These are phyloP conservation scores for Candida ascalaphidarum DNA, from an alignment of 805 yeast genomes.

Conservation along the genomic window DNA sequence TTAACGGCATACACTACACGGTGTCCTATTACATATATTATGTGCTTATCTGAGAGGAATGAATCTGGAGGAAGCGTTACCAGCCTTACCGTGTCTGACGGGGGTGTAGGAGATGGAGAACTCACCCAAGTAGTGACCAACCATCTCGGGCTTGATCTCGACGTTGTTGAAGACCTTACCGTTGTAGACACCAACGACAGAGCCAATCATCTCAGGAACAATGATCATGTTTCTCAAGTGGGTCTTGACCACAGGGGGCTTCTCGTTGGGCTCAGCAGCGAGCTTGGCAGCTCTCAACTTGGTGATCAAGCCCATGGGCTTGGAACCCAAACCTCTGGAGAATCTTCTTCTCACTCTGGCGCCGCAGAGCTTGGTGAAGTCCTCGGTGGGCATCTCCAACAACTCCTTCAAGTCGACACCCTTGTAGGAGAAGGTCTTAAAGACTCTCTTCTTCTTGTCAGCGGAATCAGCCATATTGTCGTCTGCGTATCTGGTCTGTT, in stretches of 20 bases:
- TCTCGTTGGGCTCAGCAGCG: conserved; percentile 84
- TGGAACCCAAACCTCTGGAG: conserved; percentile 92
- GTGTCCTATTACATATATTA: conserved; percentile 7
- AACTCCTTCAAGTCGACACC: conserved; percentile 96
- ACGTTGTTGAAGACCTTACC: conserved; percentile 99
- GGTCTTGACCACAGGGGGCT: conserved; percentile 97
- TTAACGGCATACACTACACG: no score
- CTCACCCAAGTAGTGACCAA: conserved; percentile 99
- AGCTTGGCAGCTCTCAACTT: conserved; percentile 97
- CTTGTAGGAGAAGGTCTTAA: conserved; percentile 96
- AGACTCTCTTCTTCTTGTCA: conserved; percentile 78
- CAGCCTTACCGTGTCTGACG: conserved; percentile 99
- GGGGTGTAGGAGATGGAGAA: conserved; percentile 99
- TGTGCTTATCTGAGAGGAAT: conserved; percentile 48
- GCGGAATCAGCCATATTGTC: conserved; percentile 26
- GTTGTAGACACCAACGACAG: conserved; percentile 98
- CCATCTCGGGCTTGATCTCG: conserved; percentile 99
- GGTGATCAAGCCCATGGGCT: conserved; percentile 93
- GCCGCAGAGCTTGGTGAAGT: conserved; percentile 91
- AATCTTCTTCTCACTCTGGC: conserved; percentile 99
- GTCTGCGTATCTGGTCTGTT: no score
- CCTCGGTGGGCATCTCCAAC: conserved; percentile 91
- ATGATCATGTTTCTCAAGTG: conserved; percentile 98
- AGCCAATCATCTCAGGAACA: conserved; percentile 99
- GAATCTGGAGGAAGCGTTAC: conserved; percentile 74